Evolutionary conservation across 2,329 filamentous ascomycete genomes (phyloP), one percentile per base, ranked within the genome.

Genomic region (Penicillium sclerotiorum): DNA sequence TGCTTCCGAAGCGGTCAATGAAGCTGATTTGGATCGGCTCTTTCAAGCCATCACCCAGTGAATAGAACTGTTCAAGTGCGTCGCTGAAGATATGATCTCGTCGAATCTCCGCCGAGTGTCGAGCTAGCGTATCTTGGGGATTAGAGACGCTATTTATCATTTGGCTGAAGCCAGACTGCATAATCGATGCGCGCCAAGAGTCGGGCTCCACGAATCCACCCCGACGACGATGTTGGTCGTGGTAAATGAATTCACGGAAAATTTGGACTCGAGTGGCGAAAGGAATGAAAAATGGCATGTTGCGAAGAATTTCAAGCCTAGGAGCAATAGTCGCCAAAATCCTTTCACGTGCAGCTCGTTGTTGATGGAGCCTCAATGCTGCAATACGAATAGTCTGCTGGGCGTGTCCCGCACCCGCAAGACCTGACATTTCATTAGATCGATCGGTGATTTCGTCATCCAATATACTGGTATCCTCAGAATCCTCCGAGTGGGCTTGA

Each of bases 11-110:
- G 52, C 91, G 83, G 66, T 99, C 94, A 36, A 96, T 86, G 68
- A 99, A 99, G 0, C 90, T 94, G 63, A 99, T 97, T 65, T 95
- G 90, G 28, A 99, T 96, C 0, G 91, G 90, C 65, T 97, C 93
- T 66, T 97, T 97, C 48, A 99, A 73, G 1, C 86, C 87, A 12
- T 93, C 88, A 0, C 88, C 88, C 5, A 97, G 78, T 1, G 82
- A 71, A 62, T 90, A 96, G 63, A 96, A 96, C 47, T 91, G 82
- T 3, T 86, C 77, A 65, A 86, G 93, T 0, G 94, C 94, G 73
- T 96, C 92, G 15, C 89, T 81, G 64, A 97, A 96, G 5, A 95
- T 80, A 41, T 83, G 80, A 17, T 88, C 86, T 53, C 94, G 83
- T 48, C 84, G 82, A 52, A 99, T 93, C 45, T 84, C 84, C 9